Evolutionary conservation across 768 basidiomycete species (phyloP), one percentile per base, ranked within the genome.

Genomic region (Bullera alba): DNA sequence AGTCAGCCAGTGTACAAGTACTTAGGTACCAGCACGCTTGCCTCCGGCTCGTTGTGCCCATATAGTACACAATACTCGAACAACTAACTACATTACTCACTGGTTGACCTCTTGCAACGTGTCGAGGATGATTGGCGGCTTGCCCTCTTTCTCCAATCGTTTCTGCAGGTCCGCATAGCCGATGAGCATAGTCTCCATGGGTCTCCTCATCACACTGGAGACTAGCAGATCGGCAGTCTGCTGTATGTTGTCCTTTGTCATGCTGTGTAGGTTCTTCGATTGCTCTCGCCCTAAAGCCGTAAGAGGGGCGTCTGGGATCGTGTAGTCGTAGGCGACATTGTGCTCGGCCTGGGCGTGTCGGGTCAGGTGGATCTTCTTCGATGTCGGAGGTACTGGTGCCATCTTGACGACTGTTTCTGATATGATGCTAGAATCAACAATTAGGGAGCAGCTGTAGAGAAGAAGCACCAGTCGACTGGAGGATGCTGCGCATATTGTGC

Each of bases 331-430:
- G 3, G 52, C 61, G 26, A 70, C 67, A 44, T 65, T 69, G 58
- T 69, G 67, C 57, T 69, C 67, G 0, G 64, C 67, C 45, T 68
- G 60, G 29, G 63, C 67, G 47, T 71, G 68, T 15, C 69, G 55
- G 2, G 64, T 69, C 25, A 69, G 51, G 38, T 65, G 53, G 17
- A 69, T 47, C 43, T 48, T 46, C 39, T 65, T 69, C 15, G 41
- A 23, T 26, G 51, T 58, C 12, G 57, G 44, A n/a, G n/a, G n/a
- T n/a, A n/a, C n/a, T n/a, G n/a, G n/a, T n/a, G n/a, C n/a, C n/a
- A n/a, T n/a, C n/a, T n/a, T n/a, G n/a, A n/a, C n/a, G n/a, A n/a
- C n/a, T n/a, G n/a, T n/a, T n/a, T n/a, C n/a, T n/a, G n/a, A n/a
- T n/a, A n/a, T n/a, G n/a, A n/a, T n/a, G n/a, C n/a, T n/a, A n/a